These are phyloP conservation scores for Melastoma malabathricum DNA, from an alignment of 345 rosid species.

Conservation along the genomic window DNA sequence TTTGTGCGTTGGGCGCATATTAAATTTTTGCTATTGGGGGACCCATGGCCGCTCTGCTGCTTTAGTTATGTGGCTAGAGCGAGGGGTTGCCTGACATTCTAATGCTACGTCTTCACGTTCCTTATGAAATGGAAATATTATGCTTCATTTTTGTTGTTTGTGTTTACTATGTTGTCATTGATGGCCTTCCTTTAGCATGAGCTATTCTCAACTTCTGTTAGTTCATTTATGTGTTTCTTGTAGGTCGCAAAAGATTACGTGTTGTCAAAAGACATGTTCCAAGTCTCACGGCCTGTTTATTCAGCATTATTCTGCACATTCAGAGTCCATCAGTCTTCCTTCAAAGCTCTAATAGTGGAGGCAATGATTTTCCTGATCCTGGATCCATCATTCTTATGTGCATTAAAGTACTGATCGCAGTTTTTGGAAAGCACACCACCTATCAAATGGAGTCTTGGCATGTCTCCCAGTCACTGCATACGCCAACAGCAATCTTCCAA, in stretches of 20 bases:
- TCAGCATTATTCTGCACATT: slow-evolving; percentile 65
- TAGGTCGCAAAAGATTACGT: slow-evolving; percentile 52
- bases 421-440: slow-evolving; percentile 55
- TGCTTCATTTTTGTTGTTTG: no score
- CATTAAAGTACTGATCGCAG: slow-evolving; percentile 68
- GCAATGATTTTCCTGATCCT: slow-evolving; percentile 42
- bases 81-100: slow-evolving; percentile 7
- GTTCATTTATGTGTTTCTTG: slow-evolving; percentile 12
- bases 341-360: slow-evolving; percentile 12
- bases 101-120: not conserved
- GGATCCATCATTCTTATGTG: slow-evolving; percentile 86
- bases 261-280: slow-evolving; percentile 55
- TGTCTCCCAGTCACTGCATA: slow-evolving; percentile 48
- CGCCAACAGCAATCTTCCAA: slow-evolving; percentile 59
- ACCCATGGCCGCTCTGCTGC: slow-evolving; percentile 5
- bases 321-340: slow-evolving; percentile 57
- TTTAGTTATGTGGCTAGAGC: slow-evolving; percentile 5
- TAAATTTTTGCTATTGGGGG: slow-evolving; percentile 3
- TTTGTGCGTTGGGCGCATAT: slow-evolving; percentile 1
- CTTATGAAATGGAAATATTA: no score
- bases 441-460: slow-evolving; percentile 69
- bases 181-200: not conserved
- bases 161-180: no score
- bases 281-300: slow-evolving; percentile 50
- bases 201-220: not conserved